Percentiles rank a stretch among this genome's conserved stretches.
Evolutionary conservation across 2,329 filamentous ascomycete genomes (phyloP).

Genomic region (Fusarium napiforme): DNA sequence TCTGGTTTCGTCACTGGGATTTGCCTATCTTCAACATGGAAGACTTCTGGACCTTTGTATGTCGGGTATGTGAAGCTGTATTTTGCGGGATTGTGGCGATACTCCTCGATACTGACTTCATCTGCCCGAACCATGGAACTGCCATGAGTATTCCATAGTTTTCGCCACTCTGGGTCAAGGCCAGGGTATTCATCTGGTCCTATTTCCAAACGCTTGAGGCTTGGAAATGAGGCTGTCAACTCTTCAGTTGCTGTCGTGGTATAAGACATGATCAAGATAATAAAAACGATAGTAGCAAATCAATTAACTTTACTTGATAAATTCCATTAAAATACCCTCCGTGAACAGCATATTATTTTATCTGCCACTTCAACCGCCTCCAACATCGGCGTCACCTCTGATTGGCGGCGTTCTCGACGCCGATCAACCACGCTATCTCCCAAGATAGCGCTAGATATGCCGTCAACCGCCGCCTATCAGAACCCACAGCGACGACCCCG

Average conservation of each 20-base stretch:
- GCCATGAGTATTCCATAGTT: background rate
- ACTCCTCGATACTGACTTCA: background rate
- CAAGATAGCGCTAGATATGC: conserved; percentile 4
- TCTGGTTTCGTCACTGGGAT: background rate
- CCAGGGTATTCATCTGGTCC: background rate
- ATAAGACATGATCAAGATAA: background rate
- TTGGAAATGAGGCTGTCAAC: background rate
- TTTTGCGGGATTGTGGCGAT: background rate
- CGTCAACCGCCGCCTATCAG: background rate
- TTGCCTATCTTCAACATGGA: background rate
- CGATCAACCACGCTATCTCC: background rate
- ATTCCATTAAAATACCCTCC: background rate
- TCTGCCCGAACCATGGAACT: conserved; percentile 4
- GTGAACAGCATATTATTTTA: background rate
- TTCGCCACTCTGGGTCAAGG: background rate
- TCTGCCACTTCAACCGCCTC: background rate
- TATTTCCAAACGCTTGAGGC: background rate
- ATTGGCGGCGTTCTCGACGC: conserved; percentile 9
- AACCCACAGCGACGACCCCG: background rate
- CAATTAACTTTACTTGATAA: background rate
- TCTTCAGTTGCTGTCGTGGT: background rate
- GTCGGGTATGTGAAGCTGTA: conserved; percentile 5
- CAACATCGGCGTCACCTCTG: background rate
- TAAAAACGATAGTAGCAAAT: too few relatives aligned
- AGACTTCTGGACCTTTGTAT: background rate